phyloP scores from a whole-genome alignment of 2,329 filamentous ascomycete genomes.

The Penicillium hordei region DNA sequence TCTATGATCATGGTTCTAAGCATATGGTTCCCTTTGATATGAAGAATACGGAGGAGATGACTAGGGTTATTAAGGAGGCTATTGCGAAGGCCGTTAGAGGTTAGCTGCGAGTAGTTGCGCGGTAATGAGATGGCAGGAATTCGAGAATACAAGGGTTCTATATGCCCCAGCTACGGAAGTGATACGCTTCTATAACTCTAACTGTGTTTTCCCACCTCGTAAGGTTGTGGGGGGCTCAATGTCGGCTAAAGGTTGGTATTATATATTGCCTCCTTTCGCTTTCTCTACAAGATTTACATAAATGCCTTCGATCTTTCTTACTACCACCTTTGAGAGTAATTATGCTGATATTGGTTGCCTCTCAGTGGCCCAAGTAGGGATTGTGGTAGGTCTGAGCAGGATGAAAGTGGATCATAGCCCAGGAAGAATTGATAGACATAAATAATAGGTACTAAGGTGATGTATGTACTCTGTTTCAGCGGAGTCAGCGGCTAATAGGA shows the following conservation, averaged over 20 bases:
- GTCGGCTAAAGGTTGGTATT: too few relatives aligned
- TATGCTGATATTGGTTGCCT: too few relatives aligned
- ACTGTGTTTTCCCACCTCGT: neutral
- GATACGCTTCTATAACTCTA: neutral
- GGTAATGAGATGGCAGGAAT: neutral
- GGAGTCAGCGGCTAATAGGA: neutral
- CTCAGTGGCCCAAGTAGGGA: neutral
- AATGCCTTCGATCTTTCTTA: too few relatives aligned
- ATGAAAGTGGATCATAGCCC: neutral
- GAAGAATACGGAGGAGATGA: slow-evolving; percentile 31
- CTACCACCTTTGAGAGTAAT: too few relatives aligned
- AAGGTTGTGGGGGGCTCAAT: too few relatives aligned
- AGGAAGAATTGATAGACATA: neutral
- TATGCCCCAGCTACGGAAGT: neutral
- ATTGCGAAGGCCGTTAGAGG: slow-evolving; percentile 23
- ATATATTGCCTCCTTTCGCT: too few relatives aligned
- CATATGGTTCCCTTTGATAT: slow-evolving; percentile 37
- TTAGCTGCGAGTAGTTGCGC: neutral
- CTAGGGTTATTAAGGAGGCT: slow-evolving; percentile 27
- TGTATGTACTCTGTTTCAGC: neutral
- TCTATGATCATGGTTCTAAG: slow-evolving; percentile 40
- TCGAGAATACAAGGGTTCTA: neutral
- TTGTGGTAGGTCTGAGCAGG: neutral
- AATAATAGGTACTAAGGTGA: too few relatives aligned
- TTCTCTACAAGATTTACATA: too few relatives aligned